Evolutionary conservation across 208 protist genomes (phyloP), one percentile per base, ranked within the genome.

Genomic region (Crithidia mellificae): DNA sequence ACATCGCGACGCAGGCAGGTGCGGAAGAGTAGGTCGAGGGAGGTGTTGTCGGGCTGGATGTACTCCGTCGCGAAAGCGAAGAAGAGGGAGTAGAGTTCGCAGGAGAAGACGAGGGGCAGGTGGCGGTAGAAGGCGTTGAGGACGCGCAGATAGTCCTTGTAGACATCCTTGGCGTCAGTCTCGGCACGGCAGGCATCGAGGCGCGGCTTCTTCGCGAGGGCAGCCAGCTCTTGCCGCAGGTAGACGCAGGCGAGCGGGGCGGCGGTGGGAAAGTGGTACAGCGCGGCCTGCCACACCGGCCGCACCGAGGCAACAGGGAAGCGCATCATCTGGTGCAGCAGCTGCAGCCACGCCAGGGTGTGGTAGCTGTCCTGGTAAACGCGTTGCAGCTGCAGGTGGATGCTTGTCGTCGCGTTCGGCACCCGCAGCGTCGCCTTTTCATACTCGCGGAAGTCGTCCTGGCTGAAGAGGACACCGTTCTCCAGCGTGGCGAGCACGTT

Each of bases 71-170:
- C 56, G 68, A 90, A 93, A 30, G 82, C 66, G 17, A 92, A 80
- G 66, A 93, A 96, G 7, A 93, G 59, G 19, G 57, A 74, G 83
- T 93, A 96, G 17, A 93, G 73, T 29, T 89, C 72, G 55, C 85
- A 82, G 54, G 77, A 87, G 66, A 84, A 90, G 47, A 74, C 78
- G 0, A 91, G 46, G 24, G 80, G 81, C n/a, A 96, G 77, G 68
- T 96, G 90, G 17, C 86, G 83, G 51, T 84, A 91, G 54, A 96
- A 96, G 24, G 66, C 71, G 68, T 93, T 93, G 17, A 96, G 63
- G 6, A 96, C 32, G 17, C 90, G 68, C 49, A 92, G 77, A 46
- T 82, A 83, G n/a, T 75, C 77, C 38, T 65, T 72, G 72, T 87
- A 91, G 19, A 82, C 67, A 27, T 80, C 68, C 46, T 83, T 83